Percentiles rank a stretch among this genome's conserved stretches.
Conservation (phyloP, 163 green algal genomes). For the Prototheca cutis region DNA sequence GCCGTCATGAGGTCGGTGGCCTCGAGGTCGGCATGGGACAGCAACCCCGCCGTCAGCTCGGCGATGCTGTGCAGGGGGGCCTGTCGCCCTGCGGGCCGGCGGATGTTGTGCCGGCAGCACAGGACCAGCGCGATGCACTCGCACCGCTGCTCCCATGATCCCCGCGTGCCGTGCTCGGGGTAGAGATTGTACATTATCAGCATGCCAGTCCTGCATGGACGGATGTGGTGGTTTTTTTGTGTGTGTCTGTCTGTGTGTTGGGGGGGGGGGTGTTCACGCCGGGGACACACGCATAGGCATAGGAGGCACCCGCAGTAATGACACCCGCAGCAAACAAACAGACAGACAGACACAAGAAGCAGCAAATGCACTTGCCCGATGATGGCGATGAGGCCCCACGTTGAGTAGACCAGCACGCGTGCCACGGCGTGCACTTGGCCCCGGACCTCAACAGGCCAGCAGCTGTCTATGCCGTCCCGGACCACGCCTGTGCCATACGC, state of each 20-base stretch:
- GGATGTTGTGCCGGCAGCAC: constrained; percentile 15
- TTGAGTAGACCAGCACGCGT: constrained; percentile 17
- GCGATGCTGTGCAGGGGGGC: constrained; percentile 10
- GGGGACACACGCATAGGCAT: no score
- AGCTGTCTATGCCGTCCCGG: constrained; percentile 6
- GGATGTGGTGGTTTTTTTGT: no score
- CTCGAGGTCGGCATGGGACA: constrained; percentile 23
- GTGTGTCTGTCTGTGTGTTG: no score
- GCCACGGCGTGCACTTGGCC: constrained; percentile 9
- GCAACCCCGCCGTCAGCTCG: constrained; percentile 23
- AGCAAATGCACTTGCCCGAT: constrained; percentile 2
- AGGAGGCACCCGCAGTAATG: no score
- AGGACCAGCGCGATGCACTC: constrained; percentile 16
- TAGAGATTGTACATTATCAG: constrained; percentile 11
- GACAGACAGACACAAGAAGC: constrained; percentile 5
- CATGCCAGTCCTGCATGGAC: constrained; percentile 10
- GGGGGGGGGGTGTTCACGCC: no score
- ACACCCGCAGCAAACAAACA: constrained; percentile 1
- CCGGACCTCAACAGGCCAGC: constrained; percentile 9
- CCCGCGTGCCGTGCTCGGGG: constrained; percentile 1
- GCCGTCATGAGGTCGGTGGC: constrained; percentile 21
- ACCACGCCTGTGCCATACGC: constrained; percentile 3
- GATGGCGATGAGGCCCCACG: constrained; percentile 7
- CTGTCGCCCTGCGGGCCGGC: neutral
- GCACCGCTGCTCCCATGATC: constrained; percentile 8